phyloP scores from a whole-genome alignment of 2,329 filamentous ascomycete species.

The Knufia fluminis region DNA sequence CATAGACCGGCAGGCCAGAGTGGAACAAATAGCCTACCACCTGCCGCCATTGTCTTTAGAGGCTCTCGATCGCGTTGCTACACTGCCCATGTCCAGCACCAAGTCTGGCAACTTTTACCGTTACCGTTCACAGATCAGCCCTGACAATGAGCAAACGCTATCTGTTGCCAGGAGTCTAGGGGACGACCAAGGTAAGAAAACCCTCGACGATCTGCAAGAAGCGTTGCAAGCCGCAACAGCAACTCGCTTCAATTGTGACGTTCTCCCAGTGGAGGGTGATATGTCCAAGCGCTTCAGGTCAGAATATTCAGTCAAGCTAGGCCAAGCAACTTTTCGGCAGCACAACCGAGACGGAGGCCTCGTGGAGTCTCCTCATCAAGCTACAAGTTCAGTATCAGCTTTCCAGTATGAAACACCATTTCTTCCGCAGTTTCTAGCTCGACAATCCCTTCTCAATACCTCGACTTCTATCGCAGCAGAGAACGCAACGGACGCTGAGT shows the following conservation, averaged over 20 bases:
- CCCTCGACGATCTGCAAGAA: not conserved
- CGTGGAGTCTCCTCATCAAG: not conserved
- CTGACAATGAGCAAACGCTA: not conserved
- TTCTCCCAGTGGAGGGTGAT: not conserved
- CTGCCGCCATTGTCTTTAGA: not conserved
- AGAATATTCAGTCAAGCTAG: not conserved
- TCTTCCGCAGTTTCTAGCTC: conserved; percentile 1
- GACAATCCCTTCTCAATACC: no score
- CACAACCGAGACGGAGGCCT: not conserved
- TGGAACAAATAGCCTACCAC: not conserved
- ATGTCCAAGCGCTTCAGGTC: not conserved
- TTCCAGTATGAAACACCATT: not conserved
- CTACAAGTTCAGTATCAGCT: not conserved
- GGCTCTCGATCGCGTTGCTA: not conserved
- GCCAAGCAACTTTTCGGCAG: not conserved
- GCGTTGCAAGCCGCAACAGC: not conserved
- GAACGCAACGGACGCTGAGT: not conserved
- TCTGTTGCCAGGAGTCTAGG: not conserved
- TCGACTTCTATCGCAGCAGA: not conserved
- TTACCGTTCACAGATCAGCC: not conserved
- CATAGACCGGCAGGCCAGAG: not conserved
- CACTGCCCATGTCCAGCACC: not conserved
- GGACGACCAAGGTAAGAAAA: not conserved
- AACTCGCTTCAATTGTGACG: not conserved
- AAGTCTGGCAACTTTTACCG: not conserved